Conservation (phyloP, 2,329 filamentous ascomycete genomes). For the Colletotrichum limetticola region DNA sequence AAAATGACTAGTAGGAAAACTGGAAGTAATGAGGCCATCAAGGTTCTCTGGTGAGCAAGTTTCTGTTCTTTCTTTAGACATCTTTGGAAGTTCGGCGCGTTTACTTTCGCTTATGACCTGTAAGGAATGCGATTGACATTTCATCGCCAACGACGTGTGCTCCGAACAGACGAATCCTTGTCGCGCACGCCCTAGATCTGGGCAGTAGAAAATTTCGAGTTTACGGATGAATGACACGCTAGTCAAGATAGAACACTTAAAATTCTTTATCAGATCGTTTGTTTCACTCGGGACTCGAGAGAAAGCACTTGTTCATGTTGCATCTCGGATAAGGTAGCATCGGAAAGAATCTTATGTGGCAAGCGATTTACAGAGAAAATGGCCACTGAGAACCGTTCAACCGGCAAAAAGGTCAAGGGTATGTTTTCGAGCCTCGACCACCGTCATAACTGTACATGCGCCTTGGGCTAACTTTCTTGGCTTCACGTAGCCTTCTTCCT, state of each 20-base stretch:
- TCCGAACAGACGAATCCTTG: background rate
- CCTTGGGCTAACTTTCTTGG: background rate
- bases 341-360: background rate
- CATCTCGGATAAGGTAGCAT: background rate
- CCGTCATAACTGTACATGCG: too few species aligned
- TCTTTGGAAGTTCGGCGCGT: background rate
- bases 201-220: background rate
- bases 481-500: conserved; percentile 33
- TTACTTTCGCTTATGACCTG: background rate
- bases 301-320: background rate
- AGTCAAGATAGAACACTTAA: background rate
- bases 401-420: conserved; percentile 20
- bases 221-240: background rate
- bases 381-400: background rate
- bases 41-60: background rate
- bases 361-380: background rate
- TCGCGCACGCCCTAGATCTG: background rate
- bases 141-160: background rate
- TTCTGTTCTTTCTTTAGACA: background rate
- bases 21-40: background rate
- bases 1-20: background rate
- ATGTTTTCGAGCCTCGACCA: background rate
- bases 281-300: background rate
- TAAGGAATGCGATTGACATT: background rate
- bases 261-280: background rate